Percentiles rank a stretch among this genome's conserved stretches.
phyloP scores from a whole-genome alignment of 208 protist genomes.

The Crithidia bombi region DNA sequence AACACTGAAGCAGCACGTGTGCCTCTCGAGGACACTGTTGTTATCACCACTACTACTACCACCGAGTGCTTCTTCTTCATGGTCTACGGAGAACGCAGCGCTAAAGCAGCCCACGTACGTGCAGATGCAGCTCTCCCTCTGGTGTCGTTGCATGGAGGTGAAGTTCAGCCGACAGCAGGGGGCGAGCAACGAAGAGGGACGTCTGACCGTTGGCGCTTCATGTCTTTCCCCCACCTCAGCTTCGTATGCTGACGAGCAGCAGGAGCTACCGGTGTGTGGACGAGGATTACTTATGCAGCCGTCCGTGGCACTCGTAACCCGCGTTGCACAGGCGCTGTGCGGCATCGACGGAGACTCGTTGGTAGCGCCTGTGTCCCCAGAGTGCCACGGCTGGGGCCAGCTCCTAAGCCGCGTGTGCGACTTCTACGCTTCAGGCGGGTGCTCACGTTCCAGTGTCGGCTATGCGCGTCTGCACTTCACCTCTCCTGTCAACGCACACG shows the following conservation, averaged over 20 bases:
- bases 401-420: neutral
- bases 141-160: slow-evolving; percentile 20
- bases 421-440: neutral
- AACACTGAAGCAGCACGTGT: slow-evolving; percentile 38
- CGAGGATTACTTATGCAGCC: slow-evolving; percentile 18
- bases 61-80: no score
- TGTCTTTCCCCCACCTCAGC: neutral
- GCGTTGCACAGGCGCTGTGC: slow-evolving; percentile 19
- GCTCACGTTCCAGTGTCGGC: no score
- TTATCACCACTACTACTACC: neutral
- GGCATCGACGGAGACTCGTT: neutral
- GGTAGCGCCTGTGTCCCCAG: neutral
- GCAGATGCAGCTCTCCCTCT: slow-evolving; percentile 2
- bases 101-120: slow-evolving; percentile 1
- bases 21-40: slow-evolving; percentile 16
- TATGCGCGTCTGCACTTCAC: neutral
- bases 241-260: neutral
- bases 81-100: neutral
- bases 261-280: slow-evolving; percentile 12
- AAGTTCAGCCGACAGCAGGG: neutral
- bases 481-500: neutral
- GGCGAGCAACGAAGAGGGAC: neutral
- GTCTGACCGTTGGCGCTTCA: neutral
- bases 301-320: slow-evolving; percentile 5
- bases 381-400: neutral